Evolutionary conservation across 2,329 filamentous ascomycete genomes (phyloP), one percentile per base, ranked within the genome.

Genomic region (Botrytis byssoidea): DNA sequence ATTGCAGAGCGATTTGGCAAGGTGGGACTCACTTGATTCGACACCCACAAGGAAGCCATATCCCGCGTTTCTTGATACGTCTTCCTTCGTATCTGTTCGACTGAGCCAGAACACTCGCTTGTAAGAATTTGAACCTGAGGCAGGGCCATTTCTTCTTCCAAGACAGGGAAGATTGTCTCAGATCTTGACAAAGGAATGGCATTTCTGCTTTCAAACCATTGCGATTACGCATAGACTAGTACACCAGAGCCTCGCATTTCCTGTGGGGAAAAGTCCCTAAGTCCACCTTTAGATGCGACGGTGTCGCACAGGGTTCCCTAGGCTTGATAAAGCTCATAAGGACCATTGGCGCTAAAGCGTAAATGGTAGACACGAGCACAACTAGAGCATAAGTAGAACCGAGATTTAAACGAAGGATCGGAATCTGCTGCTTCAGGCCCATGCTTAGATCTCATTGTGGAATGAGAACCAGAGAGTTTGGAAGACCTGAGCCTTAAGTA

Each of bases 11-110:
- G 14, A 29, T 32, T 57, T 57, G 14, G 51, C 51, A 57, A 57
- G 14, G n/a, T 29, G 29, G 3, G 14, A 9, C 9, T 32, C 1
- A 18, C 0, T 18, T 57, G 7, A 0, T 57, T 57, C 4, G n/a
- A 32, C 14, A 9, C 5, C 51, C 25, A 57, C 3, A 57, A 29
- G 51, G 16, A 7, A 29, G 51, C 14, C n/a, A 55, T 14, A 55
- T 55, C n/a, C 3, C 14, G n/a, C n/a, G n/a, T 29, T 1, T n/a
- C n/a, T 32, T 32, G 51, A 57, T 57, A 7, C 51, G 14, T 29
- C 14, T 57, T 29, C 16, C 25, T 55, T 18, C 2, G 6, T 18
- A 32, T 57, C 6, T 18, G 29, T 18, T 57, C 2, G 14, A n/a
- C 16, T 12, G n/a, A 18, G 12, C 25, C 5, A n/a, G 5, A 55